A percentile compares a stretch with the other conserved stretches of the same genome.
These are phyloP conservation scores for Geranium incanum DNA, from an alignment of 441 rosid genomes.

Conservation along the genomic window DNA sequence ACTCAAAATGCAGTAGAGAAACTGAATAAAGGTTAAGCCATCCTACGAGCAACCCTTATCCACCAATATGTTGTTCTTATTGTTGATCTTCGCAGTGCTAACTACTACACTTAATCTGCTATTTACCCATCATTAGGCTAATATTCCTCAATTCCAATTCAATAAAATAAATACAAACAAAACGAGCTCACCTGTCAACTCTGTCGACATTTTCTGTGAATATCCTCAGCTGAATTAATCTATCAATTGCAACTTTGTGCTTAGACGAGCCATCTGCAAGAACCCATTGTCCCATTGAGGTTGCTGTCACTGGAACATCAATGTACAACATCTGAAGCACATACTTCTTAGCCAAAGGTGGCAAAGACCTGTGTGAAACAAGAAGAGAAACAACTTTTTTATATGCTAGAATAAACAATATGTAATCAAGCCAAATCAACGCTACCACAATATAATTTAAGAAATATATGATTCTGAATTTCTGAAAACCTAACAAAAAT, in stretches of 20 bases:
- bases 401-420: neutral
- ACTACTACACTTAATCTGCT: neutral
- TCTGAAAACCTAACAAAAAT: neutral
- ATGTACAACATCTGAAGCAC: conserved; percentile 63
- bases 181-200: conserved; percentile 44
- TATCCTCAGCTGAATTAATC: conserved; percentile 66
- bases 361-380: conserved; percentile 60
- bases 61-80: neutral
- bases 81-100: neutral
- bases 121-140: neutral
- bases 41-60: neutral
- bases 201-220: conserved; percentile 31
- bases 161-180: neutral
- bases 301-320: conserved; percentile 45
- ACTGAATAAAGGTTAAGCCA: neutral
- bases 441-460: neutral
- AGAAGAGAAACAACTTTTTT: conserved; percentile 1
- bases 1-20: neutral
- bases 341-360: conserved; percentile 88
- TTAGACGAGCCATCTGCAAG: conserved; percentile 64
- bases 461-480: neutral
- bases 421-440: neutral
- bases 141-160: neutral
- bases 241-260: conserved; percentile 71
- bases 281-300: conserved; percentile 67